Conservation (phyloP, 352 stramenopile species). For the Phytopythium vexans region DNA sequence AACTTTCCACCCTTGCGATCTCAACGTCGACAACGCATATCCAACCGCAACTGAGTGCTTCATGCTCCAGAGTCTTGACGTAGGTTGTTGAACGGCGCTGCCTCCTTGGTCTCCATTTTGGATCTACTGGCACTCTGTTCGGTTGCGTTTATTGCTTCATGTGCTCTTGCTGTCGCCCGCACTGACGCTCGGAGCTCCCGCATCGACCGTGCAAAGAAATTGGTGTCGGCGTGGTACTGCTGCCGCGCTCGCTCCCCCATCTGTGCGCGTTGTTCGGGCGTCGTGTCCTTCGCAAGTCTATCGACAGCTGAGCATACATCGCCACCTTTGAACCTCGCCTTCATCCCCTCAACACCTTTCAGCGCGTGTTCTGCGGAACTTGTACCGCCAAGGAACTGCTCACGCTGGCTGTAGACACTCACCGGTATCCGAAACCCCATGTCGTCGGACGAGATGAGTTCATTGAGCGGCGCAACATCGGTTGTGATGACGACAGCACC, state of each 20-base stretch:
- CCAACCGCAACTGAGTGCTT: too few relatives aligned
- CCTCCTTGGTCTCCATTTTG: too few relatives aligned
- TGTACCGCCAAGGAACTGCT: conserved; percentile 17
- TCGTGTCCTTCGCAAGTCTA: conserved; percentile 19
- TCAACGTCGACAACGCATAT: too few relatives aligned
- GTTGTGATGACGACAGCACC: conserved; percentile 37
- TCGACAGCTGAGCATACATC: conserved; percentile 23
- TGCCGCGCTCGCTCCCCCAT: conserved; percentile 17
- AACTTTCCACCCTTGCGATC: too few relatives aligned
- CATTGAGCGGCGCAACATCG: conserved; percentile 44
- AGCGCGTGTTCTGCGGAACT: conserved; percentile 12
- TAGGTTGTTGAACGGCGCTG: too few relatives aligned
- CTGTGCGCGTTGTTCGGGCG: conserved; percentile 12
- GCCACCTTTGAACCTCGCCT: conserved; percentile 4
- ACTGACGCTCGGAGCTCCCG: conserved; percentile 19
- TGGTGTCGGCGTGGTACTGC: conserved; percentile 35
- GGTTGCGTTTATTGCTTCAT: background rate
- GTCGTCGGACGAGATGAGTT: conserved; percentile 28
- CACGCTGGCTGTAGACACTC: conserved; percentile 1
- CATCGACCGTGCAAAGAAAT: conserved; percentile 35
- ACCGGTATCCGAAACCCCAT: conserved; percentile 26
- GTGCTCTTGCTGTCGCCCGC: conserved; percentile 4
- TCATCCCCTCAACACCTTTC: conserved; percentile 7
- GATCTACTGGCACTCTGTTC: too few relatives aligned
- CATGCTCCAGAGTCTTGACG: too few relatives aligned